Evolutionary conservation across 768 basidiomycete genomes (phyloP).

Genomic region (Leccinum aurantiacum): DNA sequence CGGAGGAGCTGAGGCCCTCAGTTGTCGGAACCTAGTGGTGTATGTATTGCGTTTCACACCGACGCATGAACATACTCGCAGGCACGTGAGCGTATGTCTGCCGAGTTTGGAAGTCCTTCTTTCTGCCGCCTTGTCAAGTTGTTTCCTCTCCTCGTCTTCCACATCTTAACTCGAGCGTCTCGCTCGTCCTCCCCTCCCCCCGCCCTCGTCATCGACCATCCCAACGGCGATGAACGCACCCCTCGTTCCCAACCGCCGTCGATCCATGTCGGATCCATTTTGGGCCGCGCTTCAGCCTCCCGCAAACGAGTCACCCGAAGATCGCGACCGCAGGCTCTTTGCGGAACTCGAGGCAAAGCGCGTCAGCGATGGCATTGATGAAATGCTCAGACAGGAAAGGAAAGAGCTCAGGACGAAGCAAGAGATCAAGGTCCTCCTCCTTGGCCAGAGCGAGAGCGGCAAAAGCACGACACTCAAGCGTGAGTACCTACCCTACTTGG

Average conservation of each 20-base stretch:
- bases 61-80: background rate
- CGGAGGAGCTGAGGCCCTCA: background rate
- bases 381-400: constrained; percentile 67
- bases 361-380: constrained; percentile 76
- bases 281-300: constrained; percentile 67
- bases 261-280: constrained; percentile 68
- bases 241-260: constrained; percentile 39
- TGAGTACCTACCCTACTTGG: constrained; percentile 44
- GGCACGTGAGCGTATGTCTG: constrained; percentile 18
- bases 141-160: constrained; percentile 14
- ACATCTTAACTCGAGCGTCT: constrained; percentile 22
- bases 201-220: constrained; percentile 4
- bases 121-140: constrained; percentile 12
- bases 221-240: constrained; percentile 24
- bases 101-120: constrained; percentile 32
- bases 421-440: constrained; percentile 73
- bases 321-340: constrained; percentile 63
- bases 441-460: constrained; percentile 88
- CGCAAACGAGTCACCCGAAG: constrained; percentile 63
- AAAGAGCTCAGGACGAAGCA: constrained; percentile 60
- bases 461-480: constrained; percentile 89
- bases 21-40: background rate
- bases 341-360: constrained; percentile 72
- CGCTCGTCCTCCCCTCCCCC: constrained; percentile 8
- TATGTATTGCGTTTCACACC: background rate